Evolutionary conservation across 208 protist genomes (phyloP).

Genomic region (Balamuthia mandrillaris): DNA sequence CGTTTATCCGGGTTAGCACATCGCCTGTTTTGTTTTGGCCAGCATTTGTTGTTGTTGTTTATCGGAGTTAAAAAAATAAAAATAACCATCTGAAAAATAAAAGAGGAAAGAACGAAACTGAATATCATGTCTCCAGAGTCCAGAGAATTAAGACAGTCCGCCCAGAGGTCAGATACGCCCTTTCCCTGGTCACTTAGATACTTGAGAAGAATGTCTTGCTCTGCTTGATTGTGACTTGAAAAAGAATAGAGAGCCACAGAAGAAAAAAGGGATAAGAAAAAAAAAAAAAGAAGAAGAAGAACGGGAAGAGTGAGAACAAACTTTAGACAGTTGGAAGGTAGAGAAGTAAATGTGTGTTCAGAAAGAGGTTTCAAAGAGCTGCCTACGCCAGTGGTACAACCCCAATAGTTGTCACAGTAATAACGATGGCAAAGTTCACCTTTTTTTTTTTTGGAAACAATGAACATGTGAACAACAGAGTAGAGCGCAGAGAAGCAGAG

Average conservation of each 20-base stretch:
- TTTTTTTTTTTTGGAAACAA: neutral
- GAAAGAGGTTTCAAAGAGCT: neutral
- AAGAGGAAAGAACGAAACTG: too few species aligned
- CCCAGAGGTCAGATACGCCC: neutral
- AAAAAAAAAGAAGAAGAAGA: too few species aligned
- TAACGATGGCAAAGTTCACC: neutral
- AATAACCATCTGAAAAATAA: too few species aligned
- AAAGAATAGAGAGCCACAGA: too few species aligned
- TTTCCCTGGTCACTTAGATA: neutral
- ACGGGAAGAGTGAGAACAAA: too few species aligned
- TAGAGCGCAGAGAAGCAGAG: neutral
- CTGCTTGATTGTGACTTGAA: slow-evolving; percentile 4
- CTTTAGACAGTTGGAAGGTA: too few species aligned
- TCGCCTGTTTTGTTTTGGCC: too few species aligned
- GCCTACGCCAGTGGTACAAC: neutral
- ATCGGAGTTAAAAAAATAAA: too few species aligned
- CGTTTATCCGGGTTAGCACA: neutral
- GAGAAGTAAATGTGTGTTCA: neutral
- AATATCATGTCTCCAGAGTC: neutral
- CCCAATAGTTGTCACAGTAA: neutral
- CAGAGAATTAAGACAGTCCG: neutral
- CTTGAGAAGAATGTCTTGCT: neutral
- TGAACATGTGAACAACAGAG: neutral
- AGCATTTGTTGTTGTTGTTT: too few species aligned
- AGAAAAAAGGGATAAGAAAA: too few species aligned